phyloP scores from a whole-genome alignment of 225 moss, liverwort and hornwort genomes.

The Marchantia polymorpha region DNA sequence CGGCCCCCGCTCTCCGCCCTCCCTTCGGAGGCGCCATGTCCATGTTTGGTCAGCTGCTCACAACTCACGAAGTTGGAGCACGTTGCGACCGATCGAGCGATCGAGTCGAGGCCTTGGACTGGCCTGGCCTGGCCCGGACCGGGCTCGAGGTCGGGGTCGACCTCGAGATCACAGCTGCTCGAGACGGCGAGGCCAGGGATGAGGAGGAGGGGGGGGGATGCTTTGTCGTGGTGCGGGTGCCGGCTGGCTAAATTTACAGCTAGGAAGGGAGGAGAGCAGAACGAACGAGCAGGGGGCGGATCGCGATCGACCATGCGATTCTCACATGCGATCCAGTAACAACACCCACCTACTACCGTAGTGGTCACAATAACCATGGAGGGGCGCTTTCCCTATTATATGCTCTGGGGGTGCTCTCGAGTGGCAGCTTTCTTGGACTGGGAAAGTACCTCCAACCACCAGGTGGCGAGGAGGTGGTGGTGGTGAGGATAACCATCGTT shows the following conservation, averaged over 20 bases:
- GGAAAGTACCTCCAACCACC: not conserved
- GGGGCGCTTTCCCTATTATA: not conserved
- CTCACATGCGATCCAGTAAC: slow-evolving; percentile 9
- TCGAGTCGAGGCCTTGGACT: not conserved
- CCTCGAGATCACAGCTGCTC: too few relatives aligned
- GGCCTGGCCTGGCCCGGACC: not conserved
- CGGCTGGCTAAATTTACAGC: not conserved
- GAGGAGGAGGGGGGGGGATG: not conserved
- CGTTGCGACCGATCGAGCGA: not conserved
- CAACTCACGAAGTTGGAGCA: slow-evolving; percentile 11
- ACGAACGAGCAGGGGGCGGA: not conserved
- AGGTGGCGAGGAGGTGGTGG: not conserved
- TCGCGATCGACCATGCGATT: slow-evolving; percentile 9
- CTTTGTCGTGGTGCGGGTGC: not conserved
- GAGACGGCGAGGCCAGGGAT: not conserved
- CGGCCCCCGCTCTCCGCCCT: not conserved
- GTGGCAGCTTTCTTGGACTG: slow-evolving; percentile 15
- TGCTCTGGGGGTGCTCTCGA: not conserved
- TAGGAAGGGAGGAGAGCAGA: not conserved
- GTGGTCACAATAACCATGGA: not conserved
- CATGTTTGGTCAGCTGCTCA: slow-evolving; percentile 1
- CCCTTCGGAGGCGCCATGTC: not conserved
- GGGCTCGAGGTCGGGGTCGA: too few relatives aligned
- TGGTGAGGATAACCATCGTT: slow-evolving; percentile 13
- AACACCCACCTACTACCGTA: not conserved